Evolutionary conservation across 768 basidiomycete genomes (phyloP).

Genomic region (Lactarius deliciosus): DNA sequence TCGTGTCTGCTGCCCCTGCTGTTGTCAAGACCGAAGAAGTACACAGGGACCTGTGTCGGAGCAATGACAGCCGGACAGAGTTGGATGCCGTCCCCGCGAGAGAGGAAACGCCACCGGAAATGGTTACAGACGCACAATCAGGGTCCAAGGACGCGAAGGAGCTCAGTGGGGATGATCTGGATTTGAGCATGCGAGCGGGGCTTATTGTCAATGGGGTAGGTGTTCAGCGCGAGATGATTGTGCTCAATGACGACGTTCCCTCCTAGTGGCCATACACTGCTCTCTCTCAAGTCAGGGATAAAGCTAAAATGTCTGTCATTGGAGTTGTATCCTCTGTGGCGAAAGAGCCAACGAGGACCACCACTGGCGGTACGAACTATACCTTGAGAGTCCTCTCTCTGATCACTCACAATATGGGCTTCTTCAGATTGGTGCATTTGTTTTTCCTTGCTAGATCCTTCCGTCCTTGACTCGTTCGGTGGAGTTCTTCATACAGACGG

Average conservation of each 20-base stretch:
- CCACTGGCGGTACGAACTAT: conserved; percentile 34
- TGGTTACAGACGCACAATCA: neutral
- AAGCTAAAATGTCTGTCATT: conserved; percentile 35
- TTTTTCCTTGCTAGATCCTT: conserved; percentile 54
- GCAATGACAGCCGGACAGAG: neutral
- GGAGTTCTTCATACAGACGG: conserved; percentile 32
- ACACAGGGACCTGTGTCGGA: neutral
- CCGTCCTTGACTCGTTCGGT: conserved; percentile 39
- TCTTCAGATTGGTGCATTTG: conserved; percentile 47
- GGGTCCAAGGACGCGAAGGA: neutral
- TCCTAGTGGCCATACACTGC: conserved; percentile 21
- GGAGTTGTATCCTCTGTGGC: conserved; percentile 34
- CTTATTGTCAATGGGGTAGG: conserved; percentile 19
- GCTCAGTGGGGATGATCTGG: neutral
- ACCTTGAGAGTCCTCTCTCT: neutral
- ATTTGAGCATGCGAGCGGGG: conserved; percentile 20
- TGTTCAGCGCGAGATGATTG: neutral
- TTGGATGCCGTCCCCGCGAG: neutral
- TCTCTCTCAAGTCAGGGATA: conserved; percentile 8
- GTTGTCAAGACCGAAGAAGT: neutral
- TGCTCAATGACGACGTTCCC: neutral
- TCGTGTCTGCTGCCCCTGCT: neutral
- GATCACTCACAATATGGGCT: conserved; percentile 5
- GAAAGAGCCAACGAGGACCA: conserved; percentile 28
- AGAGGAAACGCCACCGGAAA: neutral